Conservation (phyloP, 805 yeast genomes). For the Grigorovia jiainica region DNA sequence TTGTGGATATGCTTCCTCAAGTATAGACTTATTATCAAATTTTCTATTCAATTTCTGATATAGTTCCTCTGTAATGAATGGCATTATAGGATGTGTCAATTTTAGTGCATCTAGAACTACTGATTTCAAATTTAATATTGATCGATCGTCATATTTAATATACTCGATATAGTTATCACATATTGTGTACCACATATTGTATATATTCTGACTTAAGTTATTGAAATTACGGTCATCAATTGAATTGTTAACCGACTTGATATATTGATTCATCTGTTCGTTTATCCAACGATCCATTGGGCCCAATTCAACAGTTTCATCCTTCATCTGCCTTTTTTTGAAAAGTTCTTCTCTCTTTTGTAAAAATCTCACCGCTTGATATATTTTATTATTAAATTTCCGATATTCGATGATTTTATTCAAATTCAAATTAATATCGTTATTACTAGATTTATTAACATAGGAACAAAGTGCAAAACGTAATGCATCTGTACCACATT, state of each 20-base stretch:
- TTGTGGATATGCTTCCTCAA: constrained; percentile 68
- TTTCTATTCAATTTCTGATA: constrained; percentile 80
- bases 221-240: constrained; percentile 80
- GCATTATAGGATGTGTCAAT: constrained; percentile 96
- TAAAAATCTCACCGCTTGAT: constrained; percentile 87
- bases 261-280: constrained; percentile 63
- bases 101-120: constrained; percentile 80
- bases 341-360: neutral
- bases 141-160: constrained; percentile 77
- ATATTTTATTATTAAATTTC: constrained; percentile 97
- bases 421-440: constrained; percentile 92
- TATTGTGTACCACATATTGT: constrained; percentile 86
- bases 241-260: constrained; percentile 48
- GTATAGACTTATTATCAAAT: constrained; percentile 61
- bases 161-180: constrained; percentile 98
- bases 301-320: neutral
- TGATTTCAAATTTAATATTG: constrained; percentile 55
- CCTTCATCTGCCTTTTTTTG: too few species aligned
- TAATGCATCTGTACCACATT: constrained; percentile 97
- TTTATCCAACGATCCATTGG: constrained; percentile 89
- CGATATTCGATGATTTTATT: constrained; percentile 95
- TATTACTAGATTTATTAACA: constrained; percentile 94
- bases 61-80: constrained; percentile 90
- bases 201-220: constrained; percentile 71
- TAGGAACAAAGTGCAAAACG: constrained; percentile 96